These are phyloP conservation scores for Pseudopediastrum boryanum DNA, from an alignment of 139 green algal species.

Conservation along the genomic window DNA sequence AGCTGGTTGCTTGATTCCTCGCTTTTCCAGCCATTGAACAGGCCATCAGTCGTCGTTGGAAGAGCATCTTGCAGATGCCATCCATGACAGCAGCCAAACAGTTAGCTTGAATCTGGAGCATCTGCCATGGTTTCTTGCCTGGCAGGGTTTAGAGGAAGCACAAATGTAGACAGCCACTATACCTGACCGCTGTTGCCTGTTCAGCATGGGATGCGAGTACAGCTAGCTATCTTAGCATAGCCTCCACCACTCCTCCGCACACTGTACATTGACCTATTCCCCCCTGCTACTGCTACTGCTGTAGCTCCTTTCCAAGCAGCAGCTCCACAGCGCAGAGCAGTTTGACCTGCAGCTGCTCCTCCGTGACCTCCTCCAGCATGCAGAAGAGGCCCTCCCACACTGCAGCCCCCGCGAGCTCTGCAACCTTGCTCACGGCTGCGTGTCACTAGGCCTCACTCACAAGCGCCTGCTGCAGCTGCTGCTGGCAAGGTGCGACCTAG, in stretches of 20 bases:
- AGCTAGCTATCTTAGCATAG: not conserved
- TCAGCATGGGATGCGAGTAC: not conserved
- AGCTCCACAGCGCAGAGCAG: not conserved
- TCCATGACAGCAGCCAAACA: too few species aligned
- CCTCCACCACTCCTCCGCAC: not conserved
- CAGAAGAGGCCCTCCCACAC: constrained; percentile 3
- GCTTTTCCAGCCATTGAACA: too few species aligned
- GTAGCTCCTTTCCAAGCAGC: not conserved
- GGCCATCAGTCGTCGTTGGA: too few species aligned
- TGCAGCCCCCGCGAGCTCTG: constrained; percentile 4
- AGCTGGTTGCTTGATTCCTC: not conserved
- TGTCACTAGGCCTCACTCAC: not conserved
- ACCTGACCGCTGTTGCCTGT: not conserved
- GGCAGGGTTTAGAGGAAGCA: too few species aligned
- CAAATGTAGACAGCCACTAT: not conserved
- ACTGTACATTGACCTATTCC: not conserved
- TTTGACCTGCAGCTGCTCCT: not conserved
- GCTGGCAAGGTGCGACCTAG: not conserved
- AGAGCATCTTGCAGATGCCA: too few species aligned
- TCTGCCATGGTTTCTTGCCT: too few species aligned
- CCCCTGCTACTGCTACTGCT: not conserved
- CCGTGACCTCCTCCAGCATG: not conserved
- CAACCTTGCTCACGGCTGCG: constrained; percentile 28
- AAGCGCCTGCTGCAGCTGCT: constrained; percentile 24
- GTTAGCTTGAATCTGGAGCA: too few species aligned